Percentiles rank a stretch among this genome's conserved stretches.
Conservation (phyloP, 441 rosid genomes). For the Rhodomyrtus psidioides region DNA sequence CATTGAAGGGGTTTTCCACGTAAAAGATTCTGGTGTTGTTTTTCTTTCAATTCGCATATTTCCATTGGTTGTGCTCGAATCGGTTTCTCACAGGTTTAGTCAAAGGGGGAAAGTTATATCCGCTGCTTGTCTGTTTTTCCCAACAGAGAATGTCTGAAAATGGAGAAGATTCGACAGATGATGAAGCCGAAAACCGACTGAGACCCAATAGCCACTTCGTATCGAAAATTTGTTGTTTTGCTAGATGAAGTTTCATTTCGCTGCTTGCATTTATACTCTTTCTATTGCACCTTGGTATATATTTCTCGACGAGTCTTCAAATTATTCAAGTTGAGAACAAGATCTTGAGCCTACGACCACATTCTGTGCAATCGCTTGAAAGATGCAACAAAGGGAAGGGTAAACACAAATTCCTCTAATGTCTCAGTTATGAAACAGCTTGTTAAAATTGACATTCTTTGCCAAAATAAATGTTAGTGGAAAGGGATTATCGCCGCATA, state of each 20-base stretch:
- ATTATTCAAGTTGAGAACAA: background rate
- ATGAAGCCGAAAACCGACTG: background rate
- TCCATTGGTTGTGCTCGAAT: too few relatives aligned
- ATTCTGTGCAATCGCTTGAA: background rate
- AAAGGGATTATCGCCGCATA: background rate
- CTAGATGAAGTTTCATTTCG: background rate
- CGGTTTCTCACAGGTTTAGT: too few relatives aligned
- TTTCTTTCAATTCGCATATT: too few relatives aligned
- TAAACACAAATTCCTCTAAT: background rate
- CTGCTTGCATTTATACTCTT: background rate
- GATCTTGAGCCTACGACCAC: background rate
- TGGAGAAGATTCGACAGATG: background rate
- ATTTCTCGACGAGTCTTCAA: background rate
- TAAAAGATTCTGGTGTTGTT: too few relatives aligned
- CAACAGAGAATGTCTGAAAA: background rate
- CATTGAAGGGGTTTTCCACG: too few relatives aligned
- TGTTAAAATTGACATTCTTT: background rate
- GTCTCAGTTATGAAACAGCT: background rate
- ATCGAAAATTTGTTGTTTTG: background rate
- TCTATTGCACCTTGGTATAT: background rate
- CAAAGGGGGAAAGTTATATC: too few relatives aligned
- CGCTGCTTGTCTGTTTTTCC: too few relatives aligned
- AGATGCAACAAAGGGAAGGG: background rate
- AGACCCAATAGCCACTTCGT: background rate
- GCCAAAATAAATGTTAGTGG: background rate